phyloP scores from a whole-genome alignment of 192 early-diverging fungal genomes.

The Pilaira anomala region DNA sequence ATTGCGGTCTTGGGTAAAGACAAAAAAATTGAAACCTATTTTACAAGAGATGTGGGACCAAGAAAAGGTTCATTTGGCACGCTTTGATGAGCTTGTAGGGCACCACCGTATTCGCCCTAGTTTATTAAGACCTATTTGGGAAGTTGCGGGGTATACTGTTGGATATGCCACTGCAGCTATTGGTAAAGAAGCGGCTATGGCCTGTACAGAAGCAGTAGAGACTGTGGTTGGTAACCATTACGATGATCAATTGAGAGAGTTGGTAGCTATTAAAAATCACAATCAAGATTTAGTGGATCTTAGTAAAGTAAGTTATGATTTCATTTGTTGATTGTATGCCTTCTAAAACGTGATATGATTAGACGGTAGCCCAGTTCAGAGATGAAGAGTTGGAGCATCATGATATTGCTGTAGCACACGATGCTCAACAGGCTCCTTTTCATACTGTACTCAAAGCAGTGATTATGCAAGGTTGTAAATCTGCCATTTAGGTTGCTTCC shows the following conservation, averaged over 20 bases:
- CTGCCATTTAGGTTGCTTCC: conserved; percentile 89
- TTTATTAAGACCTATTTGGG: conserved; percentile 82
- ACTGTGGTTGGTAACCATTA: conserved; percentile 95
- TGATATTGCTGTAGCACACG: conserved; percentile 84
- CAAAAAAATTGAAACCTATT: conserved; percentile 60
- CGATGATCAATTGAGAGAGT: conserved; percentile 89
- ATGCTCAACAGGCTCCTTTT: conserved; percentile 80
- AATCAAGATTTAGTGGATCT: conserved; percentile 58
- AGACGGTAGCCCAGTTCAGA: conserved; percentile 80
- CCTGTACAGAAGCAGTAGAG: conserved; percentile 98
- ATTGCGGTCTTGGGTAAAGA: conserved; percentile 72
- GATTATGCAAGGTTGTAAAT: conserved; percentile 85
- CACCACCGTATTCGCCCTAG: conserved; percentile 84
- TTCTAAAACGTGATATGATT: neutral
- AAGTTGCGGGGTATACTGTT: conserved; percentile 77
- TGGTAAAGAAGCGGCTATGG: conserved; percentile 96
- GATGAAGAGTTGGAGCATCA: conserved; percentile 96
- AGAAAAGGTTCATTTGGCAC: conserved; percentile 78
- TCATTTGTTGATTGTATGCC: too few relatives aligned
- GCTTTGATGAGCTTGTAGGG: conserved; percentile 74
- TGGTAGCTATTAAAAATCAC: conserved; percentile 63
- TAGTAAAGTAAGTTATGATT: conserved; percentile 60
- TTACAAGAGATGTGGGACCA: conserved; percentile 96
- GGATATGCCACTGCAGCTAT: conserved; percentile 84
- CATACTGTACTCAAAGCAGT: conserved; percentile 68